phyloP scores from a whole-genome alignment of 1,284 basidiomycete genomes.

The Leccinum subspadiceum region DNA sequence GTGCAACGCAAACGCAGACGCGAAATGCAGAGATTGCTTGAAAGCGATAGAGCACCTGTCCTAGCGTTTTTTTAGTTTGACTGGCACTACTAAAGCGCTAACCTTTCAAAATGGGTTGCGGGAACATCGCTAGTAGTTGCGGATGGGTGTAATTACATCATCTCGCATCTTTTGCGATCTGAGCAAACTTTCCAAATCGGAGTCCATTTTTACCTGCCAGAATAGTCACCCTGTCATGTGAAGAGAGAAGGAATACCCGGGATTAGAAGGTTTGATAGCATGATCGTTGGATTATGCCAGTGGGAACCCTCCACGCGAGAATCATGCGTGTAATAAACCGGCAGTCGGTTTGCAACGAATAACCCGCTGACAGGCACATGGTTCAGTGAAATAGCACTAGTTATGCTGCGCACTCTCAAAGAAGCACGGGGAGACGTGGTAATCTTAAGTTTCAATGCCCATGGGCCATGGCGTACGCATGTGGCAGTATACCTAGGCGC shows the following conservation, averaged over 20 bases:
- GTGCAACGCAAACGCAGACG: not conserved
- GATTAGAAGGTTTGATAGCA: constrained; percentile 17
- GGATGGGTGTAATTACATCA: constrained; percentile 22
- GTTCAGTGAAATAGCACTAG: not conserved
- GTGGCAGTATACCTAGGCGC: not conserved
- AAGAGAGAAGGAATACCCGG: constrained; percentile 8
- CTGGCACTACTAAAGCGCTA: not conserved
- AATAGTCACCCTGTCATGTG: constrained; percentile 8
- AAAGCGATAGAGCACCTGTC: not conserved
- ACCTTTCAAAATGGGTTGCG: constrained; percentile 15
- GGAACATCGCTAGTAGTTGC: constrained; percentile 3
- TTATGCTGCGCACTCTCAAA: not conserved
- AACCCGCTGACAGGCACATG: not conserved
- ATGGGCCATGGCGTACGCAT: not conserved
- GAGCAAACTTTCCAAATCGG: constrained; percentile 1
- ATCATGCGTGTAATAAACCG: constrained; percentile 11
- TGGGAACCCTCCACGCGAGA: constrained; percentile 13
- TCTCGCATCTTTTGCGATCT: constrained; percentile 1
- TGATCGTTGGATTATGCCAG: constrained; percentile 8
- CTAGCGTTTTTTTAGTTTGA: constrained; percentile 17
- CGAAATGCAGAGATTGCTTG: not conserved
- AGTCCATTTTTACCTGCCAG: not conserved
- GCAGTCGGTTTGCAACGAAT: constrained; percentile 1
- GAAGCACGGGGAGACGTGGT: not conserved
- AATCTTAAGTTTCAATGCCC: not conserved